These are phyloP conservation scores for Diaporthe longicolla DNA, from an alignment of 2,329 filamentous ascomycete genomes.

Conservation along the genomic window DNA sequence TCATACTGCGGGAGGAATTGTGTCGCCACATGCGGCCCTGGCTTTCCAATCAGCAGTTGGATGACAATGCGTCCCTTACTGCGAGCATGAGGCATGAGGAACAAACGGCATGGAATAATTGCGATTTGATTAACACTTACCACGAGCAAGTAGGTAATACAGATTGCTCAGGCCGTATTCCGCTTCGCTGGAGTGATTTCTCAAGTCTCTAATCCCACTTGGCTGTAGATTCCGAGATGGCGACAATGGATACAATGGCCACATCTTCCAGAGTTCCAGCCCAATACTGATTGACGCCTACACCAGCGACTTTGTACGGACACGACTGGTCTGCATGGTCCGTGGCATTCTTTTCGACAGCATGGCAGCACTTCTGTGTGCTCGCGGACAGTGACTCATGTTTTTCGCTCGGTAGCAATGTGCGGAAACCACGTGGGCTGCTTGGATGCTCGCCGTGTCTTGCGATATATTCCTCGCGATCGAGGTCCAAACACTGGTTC, in stretches of 20 bases:
- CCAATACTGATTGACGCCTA: background rate
- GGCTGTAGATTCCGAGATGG: too few species aligned
- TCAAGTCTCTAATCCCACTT: too few species aligned
- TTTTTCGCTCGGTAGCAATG: background rate
- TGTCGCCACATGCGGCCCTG: too few species aligned
- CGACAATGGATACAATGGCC: background rate
- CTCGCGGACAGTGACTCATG: background rate
- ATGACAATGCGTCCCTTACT: too few species aligned
- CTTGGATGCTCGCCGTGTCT: background rate
- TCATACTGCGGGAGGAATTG: background rate
- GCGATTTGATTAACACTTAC: too few species aligned
- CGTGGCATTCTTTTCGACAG: background rate
- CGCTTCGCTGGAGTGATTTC: too few species aligned
- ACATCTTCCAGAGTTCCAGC: background rate
- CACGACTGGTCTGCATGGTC: background rate
- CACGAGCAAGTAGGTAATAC: too few species aligned
- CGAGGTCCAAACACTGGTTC: background rate
- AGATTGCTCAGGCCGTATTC: too few species aligned
- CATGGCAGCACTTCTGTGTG: background rate
- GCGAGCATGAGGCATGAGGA: too few species aligned
- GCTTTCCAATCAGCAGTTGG: too few species aligned
- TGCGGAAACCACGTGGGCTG: background rate
- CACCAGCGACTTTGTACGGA: fast-evolving
- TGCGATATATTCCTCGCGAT: background rate
- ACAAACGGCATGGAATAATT: too few species aligned